Evolutionary conservation across 768 basidiomycete species (phyloP), one percentile per base, ranked within the genome.

Genomic region (Pleurotus sapidus): DNA sequence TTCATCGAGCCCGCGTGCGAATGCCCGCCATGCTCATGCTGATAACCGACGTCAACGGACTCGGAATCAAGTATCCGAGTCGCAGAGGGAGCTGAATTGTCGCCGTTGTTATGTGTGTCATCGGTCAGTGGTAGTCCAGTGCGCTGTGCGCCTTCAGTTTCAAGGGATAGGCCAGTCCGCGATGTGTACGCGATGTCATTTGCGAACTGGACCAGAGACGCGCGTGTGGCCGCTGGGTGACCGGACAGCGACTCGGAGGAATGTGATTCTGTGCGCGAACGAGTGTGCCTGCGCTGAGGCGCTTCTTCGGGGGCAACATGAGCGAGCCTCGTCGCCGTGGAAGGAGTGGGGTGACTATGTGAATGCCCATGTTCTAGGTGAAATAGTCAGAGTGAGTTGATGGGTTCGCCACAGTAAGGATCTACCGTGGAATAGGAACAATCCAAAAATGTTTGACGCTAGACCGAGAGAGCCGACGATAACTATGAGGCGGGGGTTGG

Each of bases 351-450:
- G 3, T 84, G 84, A 34, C 69, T 68, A 66, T 93, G 91, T 3
- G 80, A 77, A 67, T 86, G 86, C 8, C 81, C 78, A 63, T 92
- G 89, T 64, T 88, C 86, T 88, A 59, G n/a, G 61, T 59, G 4
- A 48, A 55, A 49, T 34, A 34, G 51, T 54, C 51, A 25, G 51
- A 18, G 15, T 18, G 24, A 34, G 42, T 37, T 39, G 42, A 38
- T 30, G 27, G 6, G 7, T 30, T 30, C 27, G 27, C 27, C 9
- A 30, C 27, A 30, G 27, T 30, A 9, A 7, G n/a, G 14, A 48
- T 84, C 60, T 62, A 92, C 95, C 97, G 65, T 95, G 95, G 80
- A 98, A 98, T 47, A 99, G 75, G 77, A 96, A 91, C 38, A 99
- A 72, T 8, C 97, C 97, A 46, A 98, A 81, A 23, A 98, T 79